Conservation (phyloP, 129 eudicot genomes). For the Smallanthus sonchifolius region DNA sequence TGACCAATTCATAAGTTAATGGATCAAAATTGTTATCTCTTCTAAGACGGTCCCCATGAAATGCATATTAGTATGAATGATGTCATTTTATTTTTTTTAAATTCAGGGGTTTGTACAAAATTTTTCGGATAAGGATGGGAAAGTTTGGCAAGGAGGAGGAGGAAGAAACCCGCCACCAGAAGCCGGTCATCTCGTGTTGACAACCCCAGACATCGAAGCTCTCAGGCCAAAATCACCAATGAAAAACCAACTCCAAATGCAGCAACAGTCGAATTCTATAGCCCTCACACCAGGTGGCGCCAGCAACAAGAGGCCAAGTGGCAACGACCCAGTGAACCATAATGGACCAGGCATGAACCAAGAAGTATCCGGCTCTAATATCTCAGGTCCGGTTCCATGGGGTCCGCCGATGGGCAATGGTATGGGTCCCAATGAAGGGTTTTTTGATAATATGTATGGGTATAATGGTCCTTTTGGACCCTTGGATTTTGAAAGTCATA, state of each 20-base stretch:
- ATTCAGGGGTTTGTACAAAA: constrained; percentile 58
- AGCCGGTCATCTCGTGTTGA: constrained; percentile 74
- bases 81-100: not conserved
- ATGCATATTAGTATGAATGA: not conserved
- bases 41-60: not conserved
- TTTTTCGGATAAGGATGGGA: constrained; percentile 80
- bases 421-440: constrained; percentile 52
- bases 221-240: constrained; percentile 97
- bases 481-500: constrained; percentile 63
- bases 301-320: constrained; percentile 48
- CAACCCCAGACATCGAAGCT: constrained; percentile 79
- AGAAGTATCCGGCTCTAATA: constrained; percentile 67
- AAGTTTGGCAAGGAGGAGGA: constrained; percentile 69
- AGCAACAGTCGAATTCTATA: constrained; percentile 52
- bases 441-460: constrained; percentile 71
- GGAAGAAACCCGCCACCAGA: constrained; percentile 97
- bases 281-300: constrained; percentile 58
- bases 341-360: constrained; percentile 49
- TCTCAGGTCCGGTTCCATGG: constrained; percentile 65
- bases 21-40: not conserved
- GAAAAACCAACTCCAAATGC: constrained; percentile 92
- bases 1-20: not conserved
- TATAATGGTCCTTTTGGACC: constrained; percentile 59
- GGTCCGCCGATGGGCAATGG: constrained; percentile 48
- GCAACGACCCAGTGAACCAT: constrained; percentile 59